These are phyloP conservation scores for Flueggea neowawraea DNA, from an alignment of 441 rosid species.

Conservation along the genomic window DNA sequence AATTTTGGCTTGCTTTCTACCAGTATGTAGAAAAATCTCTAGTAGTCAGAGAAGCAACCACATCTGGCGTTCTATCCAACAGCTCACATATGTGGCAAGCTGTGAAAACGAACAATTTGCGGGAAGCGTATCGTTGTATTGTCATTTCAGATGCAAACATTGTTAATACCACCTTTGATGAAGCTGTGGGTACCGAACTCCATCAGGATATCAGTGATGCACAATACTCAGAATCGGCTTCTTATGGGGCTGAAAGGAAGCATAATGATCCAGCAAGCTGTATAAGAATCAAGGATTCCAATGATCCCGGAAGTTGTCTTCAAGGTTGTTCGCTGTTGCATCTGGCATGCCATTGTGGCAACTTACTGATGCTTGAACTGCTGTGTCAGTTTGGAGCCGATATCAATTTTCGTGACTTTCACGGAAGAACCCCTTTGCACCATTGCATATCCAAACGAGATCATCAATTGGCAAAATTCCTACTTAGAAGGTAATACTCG, in stretches of 20 bases:
- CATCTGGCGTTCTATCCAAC: slow-evolving; percentile 23
- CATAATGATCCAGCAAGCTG: slow-evolving; percentile 52
- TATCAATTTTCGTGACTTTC: slow-evolving; percentile 64
- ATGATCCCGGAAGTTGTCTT: slow-evolving; percentile 66
- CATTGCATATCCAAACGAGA: slow-evolving; percentile 62
- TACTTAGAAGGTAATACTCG: slow-evolving; percentile 63
- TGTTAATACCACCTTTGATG: slow-evolving; percentile 60
- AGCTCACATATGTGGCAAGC: slow-evolving; percentile 66
- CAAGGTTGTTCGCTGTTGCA: slow-evolving; percentile 90
- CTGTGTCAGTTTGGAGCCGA: slow-evolving; percentile 84
- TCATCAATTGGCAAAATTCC: slow-evolving; percentile 67
- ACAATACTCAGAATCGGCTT: slow-evolving; percentile 18
- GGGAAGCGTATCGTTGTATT: slow-evolving; percentile 67
- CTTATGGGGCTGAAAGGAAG: slow-evolving; percentile 23
- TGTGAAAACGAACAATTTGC: slow-evolving; percentile 59
- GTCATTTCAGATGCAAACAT: slow-evolving; percentile 50
- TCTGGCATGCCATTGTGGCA: slow-evolving; percentile 64
- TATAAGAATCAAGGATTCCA: slow-evolving; percentile 53
- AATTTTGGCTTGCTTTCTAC: slow-evolving; percentile 12
- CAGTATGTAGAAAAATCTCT: slow-evolving; percentile 79
- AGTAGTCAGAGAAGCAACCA: slow-evolving; percentile 38
- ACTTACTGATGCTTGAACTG: slow-evolving; percentile 74
- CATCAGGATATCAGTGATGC: slow-evolving; percentile 37
- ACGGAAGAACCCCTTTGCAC: slow-evolving; percentile 87
- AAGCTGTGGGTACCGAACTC: slow-evolving; percentile 35